Conservation (phyloP, 257 asterid species). For the Galeopsis tetrahit region DNA sequence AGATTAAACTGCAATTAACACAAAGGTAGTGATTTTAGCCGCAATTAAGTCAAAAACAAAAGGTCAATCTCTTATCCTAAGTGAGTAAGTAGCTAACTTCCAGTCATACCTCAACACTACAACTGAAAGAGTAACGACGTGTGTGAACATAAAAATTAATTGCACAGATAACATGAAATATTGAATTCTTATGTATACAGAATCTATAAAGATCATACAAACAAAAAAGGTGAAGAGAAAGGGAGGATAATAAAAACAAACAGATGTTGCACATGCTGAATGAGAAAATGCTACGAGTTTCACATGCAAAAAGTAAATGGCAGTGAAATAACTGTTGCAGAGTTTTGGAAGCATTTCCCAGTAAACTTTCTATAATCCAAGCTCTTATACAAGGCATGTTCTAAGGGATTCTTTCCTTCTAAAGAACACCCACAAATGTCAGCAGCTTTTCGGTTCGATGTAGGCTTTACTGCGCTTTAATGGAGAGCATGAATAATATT, state of each 20-base stretch:
- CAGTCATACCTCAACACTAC: neutral
- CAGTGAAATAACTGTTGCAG: neutral
- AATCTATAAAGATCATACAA: neutral
- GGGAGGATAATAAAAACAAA: neutral
- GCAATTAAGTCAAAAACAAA: neutral
- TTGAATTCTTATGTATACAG: neutral
- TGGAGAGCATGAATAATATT: neutral
- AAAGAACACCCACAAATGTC: conserved; percentile 1
- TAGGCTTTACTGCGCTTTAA: neutral
- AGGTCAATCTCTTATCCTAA: conserved; percentile 1
- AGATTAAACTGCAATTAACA: no score
- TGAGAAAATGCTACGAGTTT: neutral
- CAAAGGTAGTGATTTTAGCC: no score
- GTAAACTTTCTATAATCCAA: neutral
- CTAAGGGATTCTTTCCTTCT: neutral
- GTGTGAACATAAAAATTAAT: neutral
- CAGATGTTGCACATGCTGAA: neutral
- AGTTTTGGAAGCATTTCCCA: neutral
- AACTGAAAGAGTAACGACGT: neutral
- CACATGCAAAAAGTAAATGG: conserved; percentile 8
- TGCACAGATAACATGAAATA: neutral
- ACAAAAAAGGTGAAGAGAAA: neutral
- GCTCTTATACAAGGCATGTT: no score
- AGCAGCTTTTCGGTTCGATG: neutral
- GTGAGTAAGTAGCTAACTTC: neutral